A percentile compares a stretch with the other conserved stretches of the same genome.
Conservation (phyloP, 768 basidiomycete species). For the Termitomyces heimii region DNA sequence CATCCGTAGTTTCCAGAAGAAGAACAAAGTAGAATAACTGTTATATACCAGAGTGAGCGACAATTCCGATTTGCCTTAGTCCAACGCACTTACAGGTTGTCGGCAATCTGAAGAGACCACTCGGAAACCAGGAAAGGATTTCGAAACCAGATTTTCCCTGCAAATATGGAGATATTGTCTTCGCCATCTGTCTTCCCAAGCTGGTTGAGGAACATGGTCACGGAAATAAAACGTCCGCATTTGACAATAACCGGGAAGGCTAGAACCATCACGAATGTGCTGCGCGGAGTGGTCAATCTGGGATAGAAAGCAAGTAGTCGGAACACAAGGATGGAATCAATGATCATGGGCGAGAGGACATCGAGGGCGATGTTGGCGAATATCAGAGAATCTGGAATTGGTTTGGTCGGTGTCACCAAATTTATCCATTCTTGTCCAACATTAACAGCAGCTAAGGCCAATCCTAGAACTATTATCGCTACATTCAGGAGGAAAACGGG, state of each 20-base stretch:
- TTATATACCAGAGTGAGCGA: no score
- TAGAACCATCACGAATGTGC: constrained; percentile 16
- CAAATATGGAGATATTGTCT: background rate
- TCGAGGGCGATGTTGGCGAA: constrained; percentile 18
- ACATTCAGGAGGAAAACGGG: constrained; percentile 27
- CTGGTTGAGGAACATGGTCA: constrained; percentile 11
- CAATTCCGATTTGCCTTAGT: no score
- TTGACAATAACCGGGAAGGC: constrained; percentile 23
- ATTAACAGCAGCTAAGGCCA: constrained; percentile 13
- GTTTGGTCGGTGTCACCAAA: constrained; percentile 14
- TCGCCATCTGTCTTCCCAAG: background rate
- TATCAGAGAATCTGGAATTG: constrained; percentile 11
- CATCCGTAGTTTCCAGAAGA: constrained; percentile 14
- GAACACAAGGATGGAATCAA: constrained; percentile 32
- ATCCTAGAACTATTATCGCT: no score
- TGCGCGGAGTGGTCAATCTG: constrained; percentile 9
- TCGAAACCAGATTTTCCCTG: background rate
- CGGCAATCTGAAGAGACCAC: constrained; percentile 27
- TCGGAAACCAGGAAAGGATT: constrained; percentile 20
- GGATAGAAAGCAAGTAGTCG: constrained; percentile 31
- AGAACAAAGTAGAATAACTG: constrained; percentile 22
- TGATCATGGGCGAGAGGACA: constrained; percentile 24
- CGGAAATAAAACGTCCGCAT: constrained; percentile 19
- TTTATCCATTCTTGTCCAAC: constrained; percentile 1
- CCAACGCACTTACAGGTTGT: constrained; percentile 25